Base-by-base conservation (phyloP, 2,329 filamentous ascomycete genomes). In the Botrytis aclada region DNA sequence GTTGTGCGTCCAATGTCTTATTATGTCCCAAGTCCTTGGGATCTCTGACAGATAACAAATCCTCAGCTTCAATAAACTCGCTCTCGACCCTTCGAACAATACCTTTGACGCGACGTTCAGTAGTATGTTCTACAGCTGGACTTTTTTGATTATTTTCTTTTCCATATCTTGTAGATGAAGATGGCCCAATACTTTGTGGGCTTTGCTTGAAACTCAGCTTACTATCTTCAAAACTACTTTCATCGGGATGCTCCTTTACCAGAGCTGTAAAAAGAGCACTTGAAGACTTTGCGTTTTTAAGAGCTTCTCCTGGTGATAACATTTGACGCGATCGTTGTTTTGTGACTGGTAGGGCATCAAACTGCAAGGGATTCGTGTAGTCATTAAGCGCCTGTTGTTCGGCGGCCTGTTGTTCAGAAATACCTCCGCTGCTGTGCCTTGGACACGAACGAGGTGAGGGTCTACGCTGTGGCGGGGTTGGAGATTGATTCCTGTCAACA, bases 401-500 rank as follows among this genome's bases (percentile, higher is more conserved):
- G 20, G 9, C 29, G 18, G 29, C 12, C 37, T 37, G 47, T n/a
- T n/a, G 20, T 51, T 29, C 32, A 34, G 10, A 20, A 29, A 12
- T 51, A 20, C 41, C 25, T 39, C 45, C n/a, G 3, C n/a, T 56
- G 67, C 63, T 25, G 47, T 58, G 41, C 22, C n/a, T 39, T 34
- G 56, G 29, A 39, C 22, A 22, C 69, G 43, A 61, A 47, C 20
- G 34, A 61, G 32, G 61, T 25, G 43, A 61, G 58, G 81, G 43
- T 81, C 83, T 54, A 80, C 81, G 76, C 62, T 74, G 72, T n/a
- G 73, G 72, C 1, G 82, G 81, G n/a, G 82, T 81, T 12, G 83
- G 81, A 10, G 83, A 84, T 25, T 74, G 77, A 41, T 77, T 77
- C 63, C 78, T 78, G 41, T 79, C 76, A 32, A 74, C 74, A 34